phyloP scores from a whole-genome alignment of 345 rosid genomes.

The Lepidium sativum region DNA sequence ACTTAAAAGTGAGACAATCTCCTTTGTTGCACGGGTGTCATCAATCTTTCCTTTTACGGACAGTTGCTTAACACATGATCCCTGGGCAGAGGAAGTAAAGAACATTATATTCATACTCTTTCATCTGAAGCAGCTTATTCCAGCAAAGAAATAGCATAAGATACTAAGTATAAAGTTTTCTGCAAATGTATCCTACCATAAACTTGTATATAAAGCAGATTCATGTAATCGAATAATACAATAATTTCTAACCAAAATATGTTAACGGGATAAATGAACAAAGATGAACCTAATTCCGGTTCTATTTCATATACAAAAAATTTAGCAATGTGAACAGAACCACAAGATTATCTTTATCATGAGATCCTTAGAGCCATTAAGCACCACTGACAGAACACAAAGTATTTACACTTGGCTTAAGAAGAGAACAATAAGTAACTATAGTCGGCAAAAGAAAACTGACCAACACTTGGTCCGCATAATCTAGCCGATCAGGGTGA shows the following conservation, averaged over 20 bases:
- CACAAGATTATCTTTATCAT: not conserved
- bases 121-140: constrained; percentile 4
- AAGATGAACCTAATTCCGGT: not conserved
- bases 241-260: not conserved
- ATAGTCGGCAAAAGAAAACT: constrained; percentile 7
- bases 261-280: not conserved
- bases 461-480: constrained; percentile 84
- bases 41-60: constrained; percentile 66
- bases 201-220: not conserved
- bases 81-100: constrained; percentile 39
- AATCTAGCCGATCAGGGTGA: constrained; percentile 98
- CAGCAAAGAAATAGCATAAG: not conserved
- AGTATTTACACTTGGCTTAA: constrained; percentile 2
- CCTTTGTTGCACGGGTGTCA: constrained; percentile 82
- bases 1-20: constrained; percentile 90
- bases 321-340: constrained; percentile 2
- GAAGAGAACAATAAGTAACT: not conserved
- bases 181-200: not conserved
- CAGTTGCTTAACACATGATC: constrained; percentile 87
- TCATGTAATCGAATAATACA: not conserved
- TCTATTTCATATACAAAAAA: not conserved
- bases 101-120: constrained; percentile 16
- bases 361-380: not conserved
- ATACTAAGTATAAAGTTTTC: not conserved
- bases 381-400: not conserved